Conservation (phyloP, 305 asterid species). For the Fraxinus greggii region DNA sequence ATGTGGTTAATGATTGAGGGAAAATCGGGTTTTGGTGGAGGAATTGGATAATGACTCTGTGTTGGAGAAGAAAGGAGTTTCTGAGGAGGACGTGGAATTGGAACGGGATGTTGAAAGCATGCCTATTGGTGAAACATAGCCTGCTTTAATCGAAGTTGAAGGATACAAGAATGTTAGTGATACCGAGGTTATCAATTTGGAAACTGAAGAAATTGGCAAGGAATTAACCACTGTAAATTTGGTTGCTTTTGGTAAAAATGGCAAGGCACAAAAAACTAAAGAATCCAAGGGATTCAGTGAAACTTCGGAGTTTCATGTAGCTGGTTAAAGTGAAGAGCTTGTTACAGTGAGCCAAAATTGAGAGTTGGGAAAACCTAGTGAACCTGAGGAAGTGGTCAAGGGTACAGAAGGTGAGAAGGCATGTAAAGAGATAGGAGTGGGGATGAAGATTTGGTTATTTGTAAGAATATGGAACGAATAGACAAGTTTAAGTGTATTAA, state of each 20-base stretch:
- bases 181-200: constrained; percentile 19
- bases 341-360: background rate
- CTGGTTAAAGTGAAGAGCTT: background rate
- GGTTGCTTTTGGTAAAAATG: background rate
- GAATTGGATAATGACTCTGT: constrained; percentile 14
- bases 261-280: background rate
- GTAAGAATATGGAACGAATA: constrained; percentile 21
- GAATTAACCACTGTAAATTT: background rate
- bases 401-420: background rate
- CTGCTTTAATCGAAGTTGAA: background rate
- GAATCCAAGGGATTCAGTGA: background rate
- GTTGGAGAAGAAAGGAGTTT: constrained; percentile 18
- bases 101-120: constrained; percentile 23
- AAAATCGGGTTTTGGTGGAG: constrained; percentile 21
- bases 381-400: background rate
- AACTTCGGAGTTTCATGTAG: background rate
- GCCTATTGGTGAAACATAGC: constrained; percentile 3
- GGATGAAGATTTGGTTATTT: constrained; percentile 3
- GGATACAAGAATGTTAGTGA: background rate
- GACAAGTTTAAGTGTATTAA: constrained; percentile 22
- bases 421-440: background rate
- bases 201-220: constrained; percentile 23
- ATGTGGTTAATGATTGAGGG: background rate
- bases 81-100: constrained; percentile 15
- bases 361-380: background rate